phyloP scores from a whole-genome alignment of 495 filamentous ascomycete genomes.

The Neurospora africana region DNA sequence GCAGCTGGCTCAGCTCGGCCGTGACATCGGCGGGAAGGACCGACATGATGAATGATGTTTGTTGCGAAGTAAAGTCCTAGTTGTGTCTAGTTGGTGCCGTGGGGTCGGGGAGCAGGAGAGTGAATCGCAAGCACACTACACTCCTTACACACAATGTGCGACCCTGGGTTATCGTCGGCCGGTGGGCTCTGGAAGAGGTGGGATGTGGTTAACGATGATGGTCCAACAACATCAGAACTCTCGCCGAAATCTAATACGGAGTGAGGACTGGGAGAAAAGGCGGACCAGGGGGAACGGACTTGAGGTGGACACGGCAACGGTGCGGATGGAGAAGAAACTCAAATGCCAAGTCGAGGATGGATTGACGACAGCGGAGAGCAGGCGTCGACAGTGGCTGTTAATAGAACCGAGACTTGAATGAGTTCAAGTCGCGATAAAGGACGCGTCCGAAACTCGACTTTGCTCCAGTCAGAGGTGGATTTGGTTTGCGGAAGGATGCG shows the following conservation, averaged over 20 bases:
- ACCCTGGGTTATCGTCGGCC: background rate
- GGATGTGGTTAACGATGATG: background rate
- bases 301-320: background rate
- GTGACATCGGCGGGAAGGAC: slow-evolving; percentile 72
- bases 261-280: background rate
- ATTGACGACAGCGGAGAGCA: background rate
- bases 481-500: background rate
- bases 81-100: background rate
- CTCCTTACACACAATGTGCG: background rate
- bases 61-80: background rate
- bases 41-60: slow-evolving; percentile 50
- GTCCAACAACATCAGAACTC: background rate
- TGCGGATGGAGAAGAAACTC: background rate
- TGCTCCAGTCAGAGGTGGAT: background rate
- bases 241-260: background rate
- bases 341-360: background rate
- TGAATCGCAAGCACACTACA: background rate
- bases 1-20: slow-evolving; percentile 70
- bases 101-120: background rate
- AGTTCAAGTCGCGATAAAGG: background rate
- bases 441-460: background rate
- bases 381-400: background rate
- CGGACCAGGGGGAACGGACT: background rate
- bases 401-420: background rate
- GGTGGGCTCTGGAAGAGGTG: background rate